Evolutionary conservation across 805 yeast species (phyloP).

Genomic region (Sugiyamaella marilandica): DNA sequence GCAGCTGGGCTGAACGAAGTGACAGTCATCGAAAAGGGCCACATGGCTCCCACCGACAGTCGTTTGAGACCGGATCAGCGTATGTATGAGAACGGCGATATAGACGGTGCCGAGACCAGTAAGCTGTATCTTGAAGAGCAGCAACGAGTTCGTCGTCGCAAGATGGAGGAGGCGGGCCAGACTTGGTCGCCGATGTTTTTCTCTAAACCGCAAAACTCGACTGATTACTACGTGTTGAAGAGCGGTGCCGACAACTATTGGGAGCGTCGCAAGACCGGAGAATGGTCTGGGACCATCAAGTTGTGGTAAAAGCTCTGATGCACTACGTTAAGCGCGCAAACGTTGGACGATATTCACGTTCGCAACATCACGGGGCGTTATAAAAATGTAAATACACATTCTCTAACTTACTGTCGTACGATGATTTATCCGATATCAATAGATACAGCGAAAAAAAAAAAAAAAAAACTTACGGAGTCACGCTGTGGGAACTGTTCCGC

Average conservation of each 20-base stretch:
- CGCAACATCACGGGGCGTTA: too few species aligned
- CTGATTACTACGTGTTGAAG: constrained; percentile 47
- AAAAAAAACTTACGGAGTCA: too few species aligned
- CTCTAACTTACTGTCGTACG: too few species aligned
- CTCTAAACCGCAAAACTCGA: constrained; percentile 36
- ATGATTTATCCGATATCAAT: too few species aligned
- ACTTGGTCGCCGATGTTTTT: constrained; percentile 62
- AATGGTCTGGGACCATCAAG: constrained; percentile 17
- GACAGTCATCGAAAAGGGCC: constrained; percentile 59
- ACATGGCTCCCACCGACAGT: constrained; percentile 81
- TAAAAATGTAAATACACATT: too few species aligned
- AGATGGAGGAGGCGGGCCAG: constrained; percentile 42
- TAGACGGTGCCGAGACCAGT: constrained; percentile 64
- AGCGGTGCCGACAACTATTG: constrained; percentile 63
- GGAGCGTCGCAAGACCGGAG: constrained; percentile 59
- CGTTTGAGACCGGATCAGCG: constrained; percentile 83
- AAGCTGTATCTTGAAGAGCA: constrained; percentile 69
- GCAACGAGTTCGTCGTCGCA: constrained; percentile 73
- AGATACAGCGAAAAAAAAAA: too few species aligned
- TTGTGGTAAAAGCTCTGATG: constrained; percentile 8
- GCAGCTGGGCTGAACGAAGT: constrained; percentile 79
- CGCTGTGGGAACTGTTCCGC: too few species aligned
- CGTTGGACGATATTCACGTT: too few species aligned
- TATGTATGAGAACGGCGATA: constrained; percentile 61
- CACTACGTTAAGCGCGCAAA: too few species aligned